Evolutionary conservation across 148 eudicot species (phyloP), one percentile per base, ranked within the genome.

Genomic region (Chenopodium berlandieri): DNA sequence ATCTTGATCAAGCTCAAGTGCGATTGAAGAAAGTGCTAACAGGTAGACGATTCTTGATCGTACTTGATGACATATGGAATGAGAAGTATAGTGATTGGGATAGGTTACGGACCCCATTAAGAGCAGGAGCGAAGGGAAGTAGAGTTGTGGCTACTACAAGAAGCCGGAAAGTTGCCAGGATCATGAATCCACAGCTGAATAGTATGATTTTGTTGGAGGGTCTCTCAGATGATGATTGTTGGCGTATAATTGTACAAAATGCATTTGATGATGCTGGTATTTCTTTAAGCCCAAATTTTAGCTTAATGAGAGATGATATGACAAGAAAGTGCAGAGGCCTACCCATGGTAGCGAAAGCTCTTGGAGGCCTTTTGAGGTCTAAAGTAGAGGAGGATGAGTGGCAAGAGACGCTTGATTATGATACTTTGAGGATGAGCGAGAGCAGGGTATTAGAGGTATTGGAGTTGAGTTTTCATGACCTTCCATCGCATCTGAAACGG

Each of bases 21-120:
- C 23, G 47, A 23, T 50, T 68, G 27, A 17, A 48, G 56, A 27
- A 68, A 25, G 46, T 69, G 54, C 37, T 78, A 11, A 50, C 16
- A 27, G 4, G 19, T n/a, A 78, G n/a, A 22, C 14, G 48, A 25
- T 78, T 78, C 73, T 78, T 78, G 80, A 65, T 78, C 14, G 63
- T 78, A 5, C 80, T 78, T 68, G 81, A 78, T 68, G 81, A 69
- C 22, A 9, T 78, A 11, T 78, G 75, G 81, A 78, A 75, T 46
- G 74, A 67, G 6, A 68, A 10, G 10, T 67, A 78, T 34, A 30
- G 14, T 48, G 74, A 50, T 12, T 48, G 73, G 81, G 8, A 67
- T 32, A 56, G 12, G 11, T 14, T 66, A 37, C 52, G 50, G 27
- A 77, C 30, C 22, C 79, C 79, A 62, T 63, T 77, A 44, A 77